Percentiles rank a stretch among this genome's conserved stretches.
These are phyloP conservation scores for Naegleria fowleri DNA, from an alignment of 208 protist species.

Conservation along the genomic window DNA sequence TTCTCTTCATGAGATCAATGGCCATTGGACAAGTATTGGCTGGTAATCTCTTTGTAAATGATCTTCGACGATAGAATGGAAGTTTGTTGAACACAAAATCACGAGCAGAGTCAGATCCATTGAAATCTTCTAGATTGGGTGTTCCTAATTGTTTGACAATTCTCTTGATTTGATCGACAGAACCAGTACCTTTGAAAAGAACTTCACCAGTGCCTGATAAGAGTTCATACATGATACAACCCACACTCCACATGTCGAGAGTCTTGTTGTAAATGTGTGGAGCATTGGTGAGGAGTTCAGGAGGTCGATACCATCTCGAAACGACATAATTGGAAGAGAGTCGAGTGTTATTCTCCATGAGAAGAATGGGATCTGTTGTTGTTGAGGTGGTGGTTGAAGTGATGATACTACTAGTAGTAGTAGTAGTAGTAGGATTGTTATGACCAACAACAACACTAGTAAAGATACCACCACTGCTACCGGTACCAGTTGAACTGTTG, in stretches of 20 bases:
- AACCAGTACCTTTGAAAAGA: not conserved
- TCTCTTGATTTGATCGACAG: not conserved
- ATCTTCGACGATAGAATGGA: not conserved
- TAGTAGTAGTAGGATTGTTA: not conserved
- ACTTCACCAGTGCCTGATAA: not conserved
- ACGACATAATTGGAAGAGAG: not conserved
- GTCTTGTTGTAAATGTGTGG: not conserved
- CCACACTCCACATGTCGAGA: not conserved
- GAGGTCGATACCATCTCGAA: constrained; percentile 7
- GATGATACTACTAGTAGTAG: not conserved
- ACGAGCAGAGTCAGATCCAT: not conserved
- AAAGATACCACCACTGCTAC: not conserved
- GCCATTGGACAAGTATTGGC: not conserved
- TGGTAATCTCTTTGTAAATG: not conserved
- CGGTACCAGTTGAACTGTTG: not conserved
- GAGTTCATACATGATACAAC: constrained; percentile 7
- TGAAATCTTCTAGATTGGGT: not conserved
- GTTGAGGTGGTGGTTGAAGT: not conserved
- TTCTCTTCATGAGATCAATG: constrained; percentile 4
- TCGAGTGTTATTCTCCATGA: not conserved
- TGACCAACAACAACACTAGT: not conserved
- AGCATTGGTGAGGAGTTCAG: not conserved
- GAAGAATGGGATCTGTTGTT: not conserved
- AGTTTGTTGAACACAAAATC: not conserved
- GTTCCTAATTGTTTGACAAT: not conserved